A percentile compares a stretch with the other conserved stretches of the same genome.
Conservation (phyloP, 306 rosid species). For the Urtica urens region DNA sequence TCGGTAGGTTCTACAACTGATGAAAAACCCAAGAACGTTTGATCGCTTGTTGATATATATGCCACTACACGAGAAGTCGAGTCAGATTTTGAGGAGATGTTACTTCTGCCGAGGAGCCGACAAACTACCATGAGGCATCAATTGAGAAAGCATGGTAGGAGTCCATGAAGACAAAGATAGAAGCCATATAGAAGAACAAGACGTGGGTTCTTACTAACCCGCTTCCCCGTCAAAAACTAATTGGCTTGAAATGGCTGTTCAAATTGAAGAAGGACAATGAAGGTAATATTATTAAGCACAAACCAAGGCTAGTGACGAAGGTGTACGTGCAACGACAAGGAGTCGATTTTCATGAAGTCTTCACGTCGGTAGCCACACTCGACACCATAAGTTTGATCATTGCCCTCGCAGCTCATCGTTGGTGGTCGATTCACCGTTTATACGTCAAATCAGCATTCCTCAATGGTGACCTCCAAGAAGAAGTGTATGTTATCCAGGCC, state of each 20-base stretch:
- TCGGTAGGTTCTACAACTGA: background rate
- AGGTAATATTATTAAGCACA: background rate
- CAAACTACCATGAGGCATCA: background rate
- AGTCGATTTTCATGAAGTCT: background rate
- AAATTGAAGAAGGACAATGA: background rate
- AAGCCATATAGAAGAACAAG: background rate
- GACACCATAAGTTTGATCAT: background rate
- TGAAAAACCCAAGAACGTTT: background rate
- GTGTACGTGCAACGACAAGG: background rate
- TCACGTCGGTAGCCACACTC: background rate
- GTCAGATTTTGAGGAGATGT: background rate
- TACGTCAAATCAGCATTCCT: no score
- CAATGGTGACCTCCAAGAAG: no score
- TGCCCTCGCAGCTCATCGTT: background rate
- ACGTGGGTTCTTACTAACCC: background rate
- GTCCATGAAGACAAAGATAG: background rate
- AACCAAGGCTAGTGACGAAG: background rate
- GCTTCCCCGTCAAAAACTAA: background rate
- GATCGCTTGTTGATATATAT: conserved; percentile 1
- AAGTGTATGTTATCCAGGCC: no score
- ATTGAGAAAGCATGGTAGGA: background rate
- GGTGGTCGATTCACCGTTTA: no score
- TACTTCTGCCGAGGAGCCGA: background rate
- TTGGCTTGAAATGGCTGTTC: conserved; percentile 5
- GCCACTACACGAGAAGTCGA: background rate